Evolutionary conservation across 1,284 basidiomycete species (phyloP), one percentile per base, ranked within the genome.

Genomic region (Xanthoconium separans): DNA sequence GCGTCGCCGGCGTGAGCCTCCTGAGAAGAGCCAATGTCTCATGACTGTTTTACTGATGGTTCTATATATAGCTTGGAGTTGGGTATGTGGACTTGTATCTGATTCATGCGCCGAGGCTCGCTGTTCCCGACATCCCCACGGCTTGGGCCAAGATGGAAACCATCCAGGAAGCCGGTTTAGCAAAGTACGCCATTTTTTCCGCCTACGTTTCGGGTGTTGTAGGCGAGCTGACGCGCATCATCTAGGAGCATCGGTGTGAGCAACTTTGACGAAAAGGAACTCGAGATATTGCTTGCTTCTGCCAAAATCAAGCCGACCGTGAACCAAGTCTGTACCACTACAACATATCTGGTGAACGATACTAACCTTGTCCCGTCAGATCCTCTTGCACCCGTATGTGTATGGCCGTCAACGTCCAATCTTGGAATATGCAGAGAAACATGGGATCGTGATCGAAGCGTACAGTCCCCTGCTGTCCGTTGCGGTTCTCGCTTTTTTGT

Each of bases 61-160:
- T 36, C 47, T 54, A 44, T 3, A 34, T 42, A 52, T 43, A 87
- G 84, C 76, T 90, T 20, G 85, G 82, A 0, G 62, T 91, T 9
- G 71, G 77, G 4, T 84, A 85, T 56, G 77, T 92, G 11, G 89
- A 91, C 65, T 69, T 91, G 39, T 91, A 89, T 69, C 79, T 88
- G 46, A 80, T 87, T 46, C 87, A 90, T 62, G 65, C 71, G 48
- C 84, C 85, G 10, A 59, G 73, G 1, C 61, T 79, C 12, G 76
- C 78, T 22, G 63, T 75, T 20, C 76, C 77, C 2, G 78, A 85
- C 54, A 80, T 88, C 24, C 77, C 77, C 0, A 79, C 77, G 9
- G 74, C 75, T 8, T 91, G 88, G 89, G 71, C 70, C 29, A 71
- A 82, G 60, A 79, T 90, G 65, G 85, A 87, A 67, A 73, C 73